Conservation (phyloP, 495 filamentous ascomycete species). For the Penicillium bovifimosum region DNA sequence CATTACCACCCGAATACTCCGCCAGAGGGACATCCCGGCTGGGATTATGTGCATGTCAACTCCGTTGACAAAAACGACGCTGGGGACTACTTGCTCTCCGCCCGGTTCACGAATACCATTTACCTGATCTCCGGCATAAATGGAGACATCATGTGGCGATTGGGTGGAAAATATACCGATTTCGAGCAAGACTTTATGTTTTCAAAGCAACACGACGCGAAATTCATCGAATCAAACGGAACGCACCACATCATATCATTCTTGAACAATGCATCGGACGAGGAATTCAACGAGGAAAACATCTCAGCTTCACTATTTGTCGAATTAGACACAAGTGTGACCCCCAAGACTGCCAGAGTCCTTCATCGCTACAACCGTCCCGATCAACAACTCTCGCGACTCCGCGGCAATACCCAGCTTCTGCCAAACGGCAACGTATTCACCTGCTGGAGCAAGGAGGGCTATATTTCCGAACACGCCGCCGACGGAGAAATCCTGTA, state of each 20-base stretch:
- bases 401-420: conserved; percentile 52
- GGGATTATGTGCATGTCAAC: conserved; percentile 60
- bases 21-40: conserved; percentile 25
- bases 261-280: conserved; percentile 48
- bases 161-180: conserved; percentile 41
- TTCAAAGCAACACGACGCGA: conserved; percentile 55
- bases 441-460: conserved; percentile 51
- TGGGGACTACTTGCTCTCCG: conserved; percentile 54
- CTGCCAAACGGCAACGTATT: conserved; percentile 50
- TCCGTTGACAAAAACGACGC: conserved; percentile 50
- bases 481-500: conserved; percentile 44
- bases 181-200: conserved; percentile 48
- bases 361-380: conserved; percentile 38
- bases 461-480: conserved; percentile 47
- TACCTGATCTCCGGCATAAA: conserved; percentile 50
- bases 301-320: conserved; percentile 50
- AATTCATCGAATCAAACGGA: conserved; percentile 43
- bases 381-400: conserved; percentile 39
- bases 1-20: conserved; percentile 11
- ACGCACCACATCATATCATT: conserved; percentile 43
- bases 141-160: conserved; percentile 53
- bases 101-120: conserved; percentile 51
- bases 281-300: conserved; percentile 36
- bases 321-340: conserved; percentile 40
- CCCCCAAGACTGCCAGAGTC: conserved; percentile 40